These are phyloP conservation scores for Trametes cinnabarina DNA, from an alignment of 768 basidiomycete genomes.

Conservation along the genomic window DNA sequence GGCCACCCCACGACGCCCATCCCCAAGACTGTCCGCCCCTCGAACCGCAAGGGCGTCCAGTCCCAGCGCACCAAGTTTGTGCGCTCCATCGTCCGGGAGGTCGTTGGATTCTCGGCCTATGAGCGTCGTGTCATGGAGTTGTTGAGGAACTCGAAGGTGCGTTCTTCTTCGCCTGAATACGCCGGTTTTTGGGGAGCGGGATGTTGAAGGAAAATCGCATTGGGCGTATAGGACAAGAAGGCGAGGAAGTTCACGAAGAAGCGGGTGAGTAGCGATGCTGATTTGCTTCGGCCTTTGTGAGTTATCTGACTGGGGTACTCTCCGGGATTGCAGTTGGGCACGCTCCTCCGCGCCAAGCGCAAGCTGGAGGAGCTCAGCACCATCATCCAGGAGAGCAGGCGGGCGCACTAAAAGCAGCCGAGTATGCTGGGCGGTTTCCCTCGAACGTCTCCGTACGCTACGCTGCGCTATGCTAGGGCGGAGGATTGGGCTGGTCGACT, in stretches of 20 bases:
- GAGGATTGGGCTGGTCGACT: conserved; percentile 14
- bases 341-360: conserved; percentile 96
- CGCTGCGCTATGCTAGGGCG: conserved; percentile 11
- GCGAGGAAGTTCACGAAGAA: conserved; percentile 99
- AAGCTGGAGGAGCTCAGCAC: conserved; percentile 94
- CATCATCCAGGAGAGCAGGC: conserved; percentile 92
- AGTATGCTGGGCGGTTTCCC: conserved; percentile 6
- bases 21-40: conserved; percentile 70
- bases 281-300: not conserved
- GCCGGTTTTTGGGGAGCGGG: not conserved
- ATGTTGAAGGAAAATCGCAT: not conserved
- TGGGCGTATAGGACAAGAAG: conserved; percentile 84
- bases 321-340: conserved; percentile 69
- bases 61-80: conserved; percentile 93
- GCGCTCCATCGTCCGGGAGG: conserved; percentile 91
- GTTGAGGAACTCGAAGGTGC: conserved; percentile 94
- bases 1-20: conserved; percentile 89
- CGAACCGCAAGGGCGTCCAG: conserved; percentile 88
- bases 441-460: conserved; percentile 8
- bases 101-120: conserved; percentile 95
- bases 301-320: conserved; percentile 6
- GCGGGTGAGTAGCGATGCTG: conserved; percentile 61
- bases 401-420: conserved; percentile 46
- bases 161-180: conserved; percentile 28
- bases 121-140: conserved; percentile 98